Conservation (phyloP, 2,329 filamentous ascomycete genomes). For the Sphaerulina vaccinii region DNA sequence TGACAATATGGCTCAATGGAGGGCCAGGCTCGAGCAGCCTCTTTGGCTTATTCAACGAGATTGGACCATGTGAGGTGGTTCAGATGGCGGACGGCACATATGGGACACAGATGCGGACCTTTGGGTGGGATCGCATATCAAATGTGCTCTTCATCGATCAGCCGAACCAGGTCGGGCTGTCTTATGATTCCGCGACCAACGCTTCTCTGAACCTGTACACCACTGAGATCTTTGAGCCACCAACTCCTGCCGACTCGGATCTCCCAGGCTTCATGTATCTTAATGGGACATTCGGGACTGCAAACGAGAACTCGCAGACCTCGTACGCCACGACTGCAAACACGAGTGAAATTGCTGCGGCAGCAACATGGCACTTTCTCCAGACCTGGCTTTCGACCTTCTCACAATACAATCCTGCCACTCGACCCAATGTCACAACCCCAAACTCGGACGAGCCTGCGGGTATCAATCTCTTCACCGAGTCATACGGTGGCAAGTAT, state of each 20-base stretch:
- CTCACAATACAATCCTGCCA: conserved; percentile 43
- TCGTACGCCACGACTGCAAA: conserved; percentile 33
- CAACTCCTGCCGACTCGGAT: conserved; percentile 26
- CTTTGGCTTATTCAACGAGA: conserved; percentile 62
- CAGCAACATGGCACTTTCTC: conserved; percentile 63
- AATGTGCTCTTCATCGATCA: conserved; percentile 62
- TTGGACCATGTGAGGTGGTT: conserved; percentile 51
- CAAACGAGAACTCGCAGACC: conserved; percentile 38
- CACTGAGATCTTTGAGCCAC: conserved; percentile 43
- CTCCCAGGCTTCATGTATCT: conserved; percentile 43
- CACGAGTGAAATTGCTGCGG: conserved; percentile 39
- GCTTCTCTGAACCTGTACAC: conserved; percentile 55
- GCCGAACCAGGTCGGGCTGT: conserved; percentile 69
- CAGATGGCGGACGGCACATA: conserved; percentile 44
- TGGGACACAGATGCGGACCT: conserved; percentile 52
- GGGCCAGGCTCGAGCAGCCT: conserved; percentile 65
- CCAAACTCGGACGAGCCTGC: conserved; percentile 26
- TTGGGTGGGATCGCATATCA: conserved; percentile 64
- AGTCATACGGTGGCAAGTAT: conserved; percentile 61
- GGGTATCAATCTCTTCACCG: conserved; percentile 59
- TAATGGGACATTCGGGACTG: conserved; percentile 66
- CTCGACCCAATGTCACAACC: conserved; percentile 54
- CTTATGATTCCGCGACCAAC: conserved; percentile 64
- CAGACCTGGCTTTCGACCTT: conserved; percentile 55
- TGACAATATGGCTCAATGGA: conserved; percentile 67